Evolutionary conservation across 2,329 filamentous ascomycete genomes (phyloP).

Genomic region (Aspergillus jensenii): DNA sequence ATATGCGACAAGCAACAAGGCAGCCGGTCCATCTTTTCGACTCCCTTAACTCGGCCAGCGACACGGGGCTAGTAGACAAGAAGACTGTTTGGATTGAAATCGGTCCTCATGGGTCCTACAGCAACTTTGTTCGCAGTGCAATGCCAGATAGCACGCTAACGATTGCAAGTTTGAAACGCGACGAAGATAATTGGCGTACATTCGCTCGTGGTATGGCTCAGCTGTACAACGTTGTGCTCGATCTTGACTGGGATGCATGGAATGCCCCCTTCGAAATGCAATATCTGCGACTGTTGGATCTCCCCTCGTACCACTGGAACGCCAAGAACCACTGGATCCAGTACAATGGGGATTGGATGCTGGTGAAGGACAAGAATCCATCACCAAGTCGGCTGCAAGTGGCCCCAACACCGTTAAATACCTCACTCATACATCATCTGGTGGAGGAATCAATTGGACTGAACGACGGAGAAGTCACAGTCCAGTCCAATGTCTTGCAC

Average conservation of each 20-base stretch:
- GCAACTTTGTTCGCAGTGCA: conserved; percentile 66
- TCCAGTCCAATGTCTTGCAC: not conserved
- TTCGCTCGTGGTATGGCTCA: conserved; percentile 57
- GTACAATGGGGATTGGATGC: conserved; percentile 69
- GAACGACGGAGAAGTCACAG: not conserved
- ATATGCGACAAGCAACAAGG: no score
- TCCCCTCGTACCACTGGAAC: conserved; percentile 69
- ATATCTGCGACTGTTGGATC: conserved; percentile 55
- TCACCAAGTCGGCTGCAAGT: not conserved
- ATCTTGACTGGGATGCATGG: conserved; percentile 69
- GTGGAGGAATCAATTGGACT: not conserved
- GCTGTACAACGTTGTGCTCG: conserved; percentile 62
- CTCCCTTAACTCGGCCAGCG: no score
- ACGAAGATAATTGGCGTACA: conserved; percentile 65
- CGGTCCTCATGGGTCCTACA: conserved; percentile 69
- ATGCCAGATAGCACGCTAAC: conserved; percentile 55
- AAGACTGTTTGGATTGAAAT: conserved; percentile 56
- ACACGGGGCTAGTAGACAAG: no score
- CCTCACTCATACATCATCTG: not conserved
- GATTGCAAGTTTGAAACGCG: conserved; percentile 62
- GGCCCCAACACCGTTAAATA: not conserved
- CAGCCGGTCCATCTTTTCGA: no score
- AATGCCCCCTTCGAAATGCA: conserved; percentile 60
- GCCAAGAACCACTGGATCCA: conserved; percentile 72
- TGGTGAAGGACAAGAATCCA: conserved; percentile 61